Percentiles rank a stretch among this genome's conserved stretches.
These are phyloP conservation scores for Mentha longifolia DNA, from an alignment of 257 asterid genomes.

Conservation along the genomic window DNA sequence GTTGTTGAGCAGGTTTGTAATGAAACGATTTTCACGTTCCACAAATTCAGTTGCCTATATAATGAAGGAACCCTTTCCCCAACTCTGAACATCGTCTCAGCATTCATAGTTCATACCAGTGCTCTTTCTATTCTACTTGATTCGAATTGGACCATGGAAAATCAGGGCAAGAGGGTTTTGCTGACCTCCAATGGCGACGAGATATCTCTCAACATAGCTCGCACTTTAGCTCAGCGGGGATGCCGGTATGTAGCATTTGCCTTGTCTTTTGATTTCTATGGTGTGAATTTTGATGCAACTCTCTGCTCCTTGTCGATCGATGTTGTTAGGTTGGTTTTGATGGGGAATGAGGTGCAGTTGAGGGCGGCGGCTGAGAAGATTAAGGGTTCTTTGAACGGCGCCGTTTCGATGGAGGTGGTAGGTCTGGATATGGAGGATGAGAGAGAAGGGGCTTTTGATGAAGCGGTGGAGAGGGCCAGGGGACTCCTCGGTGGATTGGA, in stretches of 20 bases:
- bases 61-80: background rate
- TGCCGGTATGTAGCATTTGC: slow-evolving; percentile 60
- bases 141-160: slow-evolving; percentile 39
- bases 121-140: background rate
- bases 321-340: slow-evolving; percentile 61
- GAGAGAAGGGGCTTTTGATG: slow-evolving; percentile 54
- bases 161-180: slow-evolving; percentile 65
- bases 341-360: slow-evolving; percentile 75
- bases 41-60: background rate
- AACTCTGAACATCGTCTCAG: background rate
- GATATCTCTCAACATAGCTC: slow-evolving; percentile 69
- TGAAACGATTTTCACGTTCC: slow-evolving; percentile 19
- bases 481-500: slow-evolving; percentile 61
- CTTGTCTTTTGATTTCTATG: background rate
- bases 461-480: slow-evolving; percentile 72
- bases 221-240: slow-evolving; percentile 73
- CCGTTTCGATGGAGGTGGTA: slow-evolving; percentile 56
- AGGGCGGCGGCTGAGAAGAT: slow-evolving; percentile 60
- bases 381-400: slow-evolving; percentile 50
- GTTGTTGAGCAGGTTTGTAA: background rate
- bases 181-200: slow-evolving; percentile 86
- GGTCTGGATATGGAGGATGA: slow-evolving; percentile 78
- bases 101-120: too few species aligned
- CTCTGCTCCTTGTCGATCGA: background rate
- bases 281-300: background rate